Percentiles rank a stretch among this genome's conserved stretches.
phyloP scores from a whole-genome alignment of 768 basidiomycete genomes.

The Saitozyma podzolica region DNA sequence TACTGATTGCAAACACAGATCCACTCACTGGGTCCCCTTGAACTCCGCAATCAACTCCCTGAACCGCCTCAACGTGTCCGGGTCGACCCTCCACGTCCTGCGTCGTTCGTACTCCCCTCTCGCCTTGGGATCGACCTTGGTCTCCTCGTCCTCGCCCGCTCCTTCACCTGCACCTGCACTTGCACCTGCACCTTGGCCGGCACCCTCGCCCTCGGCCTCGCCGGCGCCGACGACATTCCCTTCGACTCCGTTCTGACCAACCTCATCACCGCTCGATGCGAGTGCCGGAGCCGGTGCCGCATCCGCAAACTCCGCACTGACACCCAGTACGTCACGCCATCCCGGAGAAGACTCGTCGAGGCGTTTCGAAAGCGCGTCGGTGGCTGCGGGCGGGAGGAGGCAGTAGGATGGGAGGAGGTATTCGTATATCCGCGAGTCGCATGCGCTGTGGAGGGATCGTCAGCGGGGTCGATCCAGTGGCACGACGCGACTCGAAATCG shows the following conservation, averaged over 20 bases:
- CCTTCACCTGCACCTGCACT: background rate
- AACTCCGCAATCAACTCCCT: conserved; percentile 65
- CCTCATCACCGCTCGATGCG: no score
- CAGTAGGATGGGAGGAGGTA: conserved; percentile 95
- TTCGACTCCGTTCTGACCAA: conserved; percentile 54
- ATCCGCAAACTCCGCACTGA: conserved; percentile 57
- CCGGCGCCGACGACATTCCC: background rate
- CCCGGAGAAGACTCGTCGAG: conserved; percentile 60
- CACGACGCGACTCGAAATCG: no score
- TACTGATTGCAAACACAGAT: no score
- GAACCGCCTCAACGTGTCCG: conserved; percentile 62
- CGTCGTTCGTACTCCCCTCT: conserved; percentile 46
- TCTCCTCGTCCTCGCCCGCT: conserved; percentile 20
- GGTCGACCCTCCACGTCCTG: conserved; percentile 64
- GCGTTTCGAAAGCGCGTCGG: conserved; percentile 59
- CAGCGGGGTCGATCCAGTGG: background rate
- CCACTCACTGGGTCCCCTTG: conserved; percentile 69
- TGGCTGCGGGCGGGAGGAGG: conserved; percentile 83
- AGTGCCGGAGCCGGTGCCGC: conserved; percentile 18
- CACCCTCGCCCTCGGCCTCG: conserved; percentile 12
- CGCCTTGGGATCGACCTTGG: conserved; percentile 13
- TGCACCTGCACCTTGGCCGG: background rate
- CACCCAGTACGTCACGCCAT: conserved; percentile 59
- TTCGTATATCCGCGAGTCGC: conserved; percentile 95
- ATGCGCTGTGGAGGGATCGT: conserved; percentile 58